A percentile compares a stretch with the other conserved stretches of the same genome.
These are phyloP conservation scores for Fraxinus albicans DNA, from an alignment of 305 asterid genomes.

Conservation along the genomic window DNA sequence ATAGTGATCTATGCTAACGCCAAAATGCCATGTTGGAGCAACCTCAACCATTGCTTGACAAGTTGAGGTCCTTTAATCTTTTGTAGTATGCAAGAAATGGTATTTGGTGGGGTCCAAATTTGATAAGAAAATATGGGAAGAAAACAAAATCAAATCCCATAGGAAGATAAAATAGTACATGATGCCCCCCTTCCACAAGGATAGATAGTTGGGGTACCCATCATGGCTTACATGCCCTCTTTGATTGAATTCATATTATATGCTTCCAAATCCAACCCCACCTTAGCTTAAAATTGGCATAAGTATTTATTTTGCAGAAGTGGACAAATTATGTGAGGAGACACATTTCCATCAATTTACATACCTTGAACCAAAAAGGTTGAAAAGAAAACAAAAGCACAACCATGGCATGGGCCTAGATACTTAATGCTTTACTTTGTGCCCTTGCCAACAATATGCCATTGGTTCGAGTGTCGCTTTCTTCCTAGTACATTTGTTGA, in stretches of 20 bases:
- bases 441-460: not conserved
- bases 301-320: not conserved
- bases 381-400: conserved; percentile 13
- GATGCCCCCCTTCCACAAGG: conserved; percentile 6
- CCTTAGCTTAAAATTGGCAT: conserved; percentile 1
- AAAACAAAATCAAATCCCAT: conserved; percentile 6
- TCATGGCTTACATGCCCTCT: conserved; percentile 7
- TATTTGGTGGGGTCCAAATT: not conserved
- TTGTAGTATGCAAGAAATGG: not conserved
- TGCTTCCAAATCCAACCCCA: conserved; percentile 15
- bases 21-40: not conserved
- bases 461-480: conserved; percentile 1
- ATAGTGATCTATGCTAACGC: not conserved
- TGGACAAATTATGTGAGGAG: conserved; percentile 12
- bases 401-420: conserved; percentile 6
- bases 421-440: conserved; percentile 9
- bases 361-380: not conserved
- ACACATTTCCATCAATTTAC: conserved; percentile 12
- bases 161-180: not conserved
- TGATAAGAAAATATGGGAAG: conserved; percentile 10
- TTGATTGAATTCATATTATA: not conserved
- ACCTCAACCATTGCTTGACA: not conserved
- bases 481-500: not conserved
- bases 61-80: not conserved
- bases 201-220: conserved; percentile 16